These are phyloP conservation scores for Sphagnum tenellum DNA, from an alignment of 225 moss, liverwort and hornwort species.

Conservation along the genomic window DNA sequence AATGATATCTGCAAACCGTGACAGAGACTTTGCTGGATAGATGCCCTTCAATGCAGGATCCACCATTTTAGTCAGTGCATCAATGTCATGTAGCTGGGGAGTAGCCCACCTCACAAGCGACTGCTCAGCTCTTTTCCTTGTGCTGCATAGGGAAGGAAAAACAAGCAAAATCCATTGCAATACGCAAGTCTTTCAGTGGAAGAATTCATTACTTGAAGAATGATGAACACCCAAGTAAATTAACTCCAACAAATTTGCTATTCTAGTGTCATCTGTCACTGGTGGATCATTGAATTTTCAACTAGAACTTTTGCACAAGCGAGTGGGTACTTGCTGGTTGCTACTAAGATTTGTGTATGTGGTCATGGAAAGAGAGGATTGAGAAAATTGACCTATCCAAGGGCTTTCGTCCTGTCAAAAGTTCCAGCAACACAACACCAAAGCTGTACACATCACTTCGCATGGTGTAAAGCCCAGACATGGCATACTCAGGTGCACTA, in stretches of 20 bases:
- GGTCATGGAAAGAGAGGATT: not conserved
- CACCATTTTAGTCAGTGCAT: slow-evolving; percentile 70
- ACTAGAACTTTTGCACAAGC: no score
- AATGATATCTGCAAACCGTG: slow-evolving; percentile 71
- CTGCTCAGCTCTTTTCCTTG: slow-evolving; percentile 64
- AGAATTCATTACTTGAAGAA: no score
- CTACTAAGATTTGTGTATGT: not conserved
- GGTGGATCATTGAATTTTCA: no score
- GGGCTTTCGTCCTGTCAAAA: slow-evolving; percentile 55
- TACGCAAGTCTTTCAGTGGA: no score
- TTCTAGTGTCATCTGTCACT: no score
- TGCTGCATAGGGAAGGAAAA: slow-evolving; percentile 18
- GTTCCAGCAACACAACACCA: slow-evolving; percentile 57
- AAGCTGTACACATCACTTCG: slow-evolving; percentile 75
- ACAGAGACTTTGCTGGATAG: slow-evolving; percentile 74
- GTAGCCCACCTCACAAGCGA: slow-evolving; percentile 81
- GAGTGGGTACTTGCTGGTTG: no score
- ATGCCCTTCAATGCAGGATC: slow-evolving; percentile 71
- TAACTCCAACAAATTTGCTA: no score
- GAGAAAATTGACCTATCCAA: slow-evolving; percentile 34
- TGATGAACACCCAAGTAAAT: no score
- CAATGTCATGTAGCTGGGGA: slow-evolving; percentile 76
- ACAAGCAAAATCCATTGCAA: not conserved
- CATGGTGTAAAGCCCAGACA: slow-evolving; percentile 37
- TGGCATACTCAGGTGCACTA: slow-evolving; percentile 42